Base-by-base conservation (phyloP, 192 early-diverging fungal genomes). In the Ambispora gerdemannii region DNA sequence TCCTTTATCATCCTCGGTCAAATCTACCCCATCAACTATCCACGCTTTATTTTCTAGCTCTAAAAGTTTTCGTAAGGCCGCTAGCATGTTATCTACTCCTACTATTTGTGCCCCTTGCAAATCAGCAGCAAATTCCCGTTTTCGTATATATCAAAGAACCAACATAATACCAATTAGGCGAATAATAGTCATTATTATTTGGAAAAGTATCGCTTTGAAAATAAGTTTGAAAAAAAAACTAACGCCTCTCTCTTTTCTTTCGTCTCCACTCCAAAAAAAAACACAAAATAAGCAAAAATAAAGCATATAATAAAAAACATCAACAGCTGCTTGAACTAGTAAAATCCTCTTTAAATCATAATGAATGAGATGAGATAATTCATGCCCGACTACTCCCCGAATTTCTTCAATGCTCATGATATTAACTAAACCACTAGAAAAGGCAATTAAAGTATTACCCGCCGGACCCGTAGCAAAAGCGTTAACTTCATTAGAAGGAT, bases 401-500 rank as follows among this genome's bases (percentile, higher is more conserved):
- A 56, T 56, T 25, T 56, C 53, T 25, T 56, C 2, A 1, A 2
- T 2, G 11, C 30, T 56, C 53, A 56, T 56, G 2, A 2, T 56
- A 25, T 56, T 56, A 56, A 56, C 11, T 56, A 56, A 56, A 56
- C 11, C 11, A 22, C 19, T 56, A 3, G 53, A 56, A 56, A 56
- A 56, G 2, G 53, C 53, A 56, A 56, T 56, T 56, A 56, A 56
- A 25, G 53, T 56, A 25, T 56, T 56, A 25, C 53, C 53, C 2
- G 53, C 53, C 53, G 53, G 53, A 56, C 53, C 53, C 24, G 53
- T 56, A 56, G 53, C 53, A 25, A 56, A 56, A 56, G 53, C 53
- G 30, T 56, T 56, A 56, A 56, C 11, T 24, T 56, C 53, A 11
- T 25, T 20, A 10, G 53, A 56, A 25, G 22, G 8, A 25, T 56